Evolutionary conservation across 129 eudicot species (phyloP), one percentile per base, ranked within the genome.

Genomic region (Flaveria sonorensis): DNA sequence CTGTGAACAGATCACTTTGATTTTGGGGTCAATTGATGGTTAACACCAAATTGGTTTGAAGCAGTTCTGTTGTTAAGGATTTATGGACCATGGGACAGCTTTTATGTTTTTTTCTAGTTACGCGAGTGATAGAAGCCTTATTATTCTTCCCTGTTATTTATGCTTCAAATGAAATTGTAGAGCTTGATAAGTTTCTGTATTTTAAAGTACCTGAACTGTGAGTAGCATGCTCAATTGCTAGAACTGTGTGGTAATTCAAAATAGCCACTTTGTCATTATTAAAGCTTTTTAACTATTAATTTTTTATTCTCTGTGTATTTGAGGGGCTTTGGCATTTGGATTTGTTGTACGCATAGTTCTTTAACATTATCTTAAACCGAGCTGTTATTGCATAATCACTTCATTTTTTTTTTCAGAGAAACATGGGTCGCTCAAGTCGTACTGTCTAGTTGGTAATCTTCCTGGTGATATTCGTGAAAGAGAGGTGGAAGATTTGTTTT

Each of bases 391-490:
- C 30, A 75, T 76, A 28, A 20, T 36, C 1, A 42, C 51, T 47
- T 73, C 28, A 1, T 21, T 20, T 15, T 47, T 50, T n/a, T 26
- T n/a, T 72, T 75, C 42, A 76, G 88, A 85, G 81, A 79, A 71
- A 87, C 84, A 93, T 86, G 86, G 78, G 95, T 16, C 88, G 96
- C 19, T 80, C 77, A 61, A 74, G 83, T 74, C 85, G 96, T 52
- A 92, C 93, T 15, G 71, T 92, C 39, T 92, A 89, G 97, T 92
- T 36, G 97, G 97, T 32, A 92, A 92, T 78, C 97, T 92, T 72
- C 97, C 97, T 40, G 93, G 93, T 32, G 97, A 92, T 79, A 84
- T 89, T 78, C 97, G 97, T 20, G 97, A 92, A 89, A 86, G 92
- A 60, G 97, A 92, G 86, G 87, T 92, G 52, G 96, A 92, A 78